These are phyloP conservation scores for Symbiodinium pilosum DNA, from an alignment of 73 alveolate genomes.

Conservation along the genomic window DNA sequence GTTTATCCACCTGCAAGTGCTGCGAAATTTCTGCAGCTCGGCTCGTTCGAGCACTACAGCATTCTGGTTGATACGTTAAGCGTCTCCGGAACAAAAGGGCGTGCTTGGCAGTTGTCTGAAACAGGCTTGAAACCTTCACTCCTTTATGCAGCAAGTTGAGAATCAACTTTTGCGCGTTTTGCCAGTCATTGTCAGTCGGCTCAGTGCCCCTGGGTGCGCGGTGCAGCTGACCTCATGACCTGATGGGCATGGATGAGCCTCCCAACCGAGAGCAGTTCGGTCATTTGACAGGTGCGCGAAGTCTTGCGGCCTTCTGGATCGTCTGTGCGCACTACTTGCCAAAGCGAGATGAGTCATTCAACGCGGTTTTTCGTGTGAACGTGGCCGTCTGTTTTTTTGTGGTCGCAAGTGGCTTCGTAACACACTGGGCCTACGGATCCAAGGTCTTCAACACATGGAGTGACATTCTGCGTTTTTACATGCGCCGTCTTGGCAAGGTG, in stretches of 20 bases:
- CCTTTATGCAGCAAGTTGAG: background rate
- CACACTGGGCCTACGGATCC: slow-evolving; percentile 9
- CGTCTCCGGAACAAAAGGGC: background rate
- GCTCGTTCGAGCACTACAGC: background rate
- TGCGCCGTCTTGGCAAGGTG: slow-evolving; percentile 60
- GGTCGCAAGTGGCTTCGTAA: slow-evolving; percentile 80
- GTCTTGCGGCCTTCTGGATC: slow-evolving; percentile 62
- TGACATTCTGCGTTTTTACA: slow-evolving; percentile 25
- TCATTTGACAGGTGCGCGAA: slow-evolving; percentile 8
- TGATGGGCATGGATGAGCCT: background rate
- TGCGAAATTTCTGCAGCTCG: background rate
- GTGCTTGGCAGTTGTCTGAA: no score
- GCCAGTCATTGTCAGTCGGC: no score
- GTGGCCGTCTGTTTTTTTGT: slow-evolving; percentile 83
- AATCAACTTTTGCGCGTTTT: no score
- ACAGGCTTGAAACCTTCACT: background rate
- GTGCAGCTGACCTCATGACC: background rate
- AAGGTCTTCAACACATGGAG: background rate
- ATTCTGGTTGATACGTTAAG: background rate
- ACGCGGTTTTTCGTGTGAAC: slow-evolving; percentile 46
- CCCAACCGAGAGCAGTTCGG: background rate
- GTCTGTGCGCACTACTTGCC: slow-evolving; percentile 81
- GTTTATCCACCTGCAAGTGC: background rate
- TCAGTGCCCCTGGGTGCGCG: background rate
- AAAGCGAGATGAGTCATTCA: background rate